Base-by-base conservation (phyloP, 805 yeast genomes). In the Yamadazyma phyllophila region DNA sequence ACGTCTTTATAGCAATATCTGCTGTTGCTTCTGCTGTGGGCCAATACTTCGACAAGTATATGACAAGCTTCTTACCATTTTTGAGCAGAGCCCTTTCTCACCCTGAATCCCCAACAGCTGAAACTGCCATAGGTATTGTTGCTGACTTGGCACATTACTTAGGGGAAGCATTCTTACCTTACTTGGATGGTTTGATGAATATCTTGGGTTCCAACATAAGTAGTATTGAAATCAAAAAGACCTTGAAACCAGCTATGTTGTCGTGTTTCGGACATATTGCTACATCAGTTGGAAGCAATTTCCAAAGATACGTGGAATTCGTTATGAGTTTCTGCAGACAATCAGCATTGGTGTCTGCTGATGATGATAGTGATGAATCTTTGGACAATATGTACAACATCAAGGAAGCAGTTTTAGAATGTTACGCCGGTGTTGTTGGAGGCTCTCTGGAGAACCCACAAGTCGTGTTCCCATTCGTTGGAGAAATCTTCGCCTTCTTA, bases 211-310 rank as follows among this genome's bases (percentile, higher is more conserved):
- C 77, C 40, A 81, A 82, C 59, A 74, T 94, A 51, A 81, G 85
- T 47, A 79, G 79, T 56, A 74, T 77, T 35, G 79, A 77, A 46
- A 82, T 88, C 14, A 84, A 84, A 61, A 80, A 88, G 48, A 96
- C 89, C 51, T 75, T 92, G 54, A 83, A 88, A 63, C 97, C 97
- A 13, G 77, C 88, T 16, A 88, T 92, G 26, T 71, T 94, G 54
- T 88, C 97, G 10, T 89, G 96, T 58, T 88, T 94, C 64, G 99
- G 99, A 52, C 99, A 94, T 65, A 80, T 94, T 58, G 97, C 98
- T 3, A 80, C 96, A 0, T 83, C 94, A 11, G 81, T 91, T 50
- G 97, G 96, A 3, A 62, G 76, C 2, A 80, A 76, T 45, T 94
- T 92, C 66, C 76, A 77, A 53, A 88, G 83, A 46, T 94, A 88